These are phyloP conservation scores for Rhizopus delemar DNA, from an alignment of 371 early-diverging fungal species.

Conservation along the genomic window DNA sequence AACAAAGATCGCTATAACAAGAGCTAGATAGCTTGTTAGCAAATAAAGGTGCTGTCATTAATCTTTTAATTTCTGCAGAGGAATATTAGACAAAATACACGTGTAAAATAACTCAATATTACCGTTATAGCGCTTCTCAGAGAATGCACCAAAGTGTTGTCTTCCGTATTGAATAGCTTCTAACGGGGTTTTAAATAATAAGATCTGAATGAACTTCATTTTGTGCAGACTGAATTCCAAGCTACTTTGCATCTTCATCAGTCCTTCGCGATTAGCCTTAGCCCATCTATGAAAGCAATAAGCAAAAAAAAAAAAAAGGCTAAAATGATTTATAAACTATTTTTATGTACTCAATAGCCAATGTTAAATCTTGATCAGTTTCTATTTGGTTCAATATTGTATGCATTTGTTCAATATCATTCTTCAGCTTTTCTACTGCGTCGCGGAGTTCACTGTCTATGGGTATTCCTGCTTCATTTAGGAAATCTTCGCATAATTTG, in stretches of 20 bases:
- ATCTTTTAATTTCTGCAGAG: constrained; percentile 69
- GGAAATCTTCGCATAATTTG: constrained; percentile 66
- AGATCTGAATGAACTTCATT: constrained; percentile 73
- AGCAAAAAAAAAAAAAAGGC: not conserved
- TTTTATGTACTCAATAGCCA: constrained; percentile 32
- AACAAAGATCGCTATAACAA: constrained; percentile 70
- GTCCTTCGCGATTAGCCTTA: constrained; percentile 50
- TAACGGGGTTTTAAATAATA: constrained; percentile 39
- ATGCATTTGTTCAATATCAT: constrained; percentile 45
- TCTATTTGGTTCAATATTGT: constrained; percentile 35
- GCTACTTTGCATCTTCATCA: constrained; percentile 61
- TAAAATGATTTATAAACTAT: not conserved
- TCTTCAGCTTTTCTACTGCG: constrained; percentile 34
- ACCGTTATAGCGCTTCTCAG: constrained; percentile 66
- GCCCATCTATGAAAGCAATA: constrained; percentile 69
- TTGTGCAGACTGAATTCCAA: constrained; percentile 86
- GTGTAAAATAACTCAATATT: constrained; percentile 3
- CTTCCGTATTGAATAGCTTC: constrained; percentile 81
- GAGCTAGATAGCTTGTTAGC: constrained; percentile 41
- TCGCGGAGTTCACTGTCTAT: constrained; percentile 34
- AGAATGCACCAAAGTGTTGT: constrained; percentile 68
- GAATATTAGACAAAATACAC: not conserved
- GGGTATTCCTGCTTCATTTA: constrained; percentile 46
- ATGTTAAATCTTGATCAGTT: constrained; percentile 24
- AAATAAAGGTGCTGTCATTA: constrained; percentile 66